Evolutionary conservation across 352 stramenopile species (phyloP).

Genomic region (Halophytophthora polymorphica): DNA sequence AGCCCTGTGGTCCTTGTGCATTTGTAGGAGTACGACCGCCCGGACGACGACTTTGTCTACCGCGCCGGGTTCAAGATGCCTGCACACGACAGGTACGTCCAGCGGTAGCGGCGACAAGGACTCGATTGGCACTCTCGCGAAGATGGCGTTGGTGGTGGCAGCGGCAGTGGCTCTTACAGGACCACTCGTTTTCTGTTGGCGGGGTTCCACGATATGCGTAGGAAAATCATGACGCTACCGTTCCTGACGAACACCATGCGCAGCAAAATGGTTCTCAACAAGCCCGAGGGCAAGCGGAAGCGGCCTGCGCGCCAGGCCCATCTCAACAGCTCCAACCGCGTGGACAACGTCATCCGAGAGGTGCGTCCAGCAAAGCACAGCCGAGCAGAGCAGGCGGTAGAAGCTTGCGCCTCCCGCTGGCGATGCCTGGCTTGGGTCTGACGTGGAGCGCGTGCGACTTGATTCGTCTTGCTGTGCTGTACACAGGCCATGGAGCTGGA

Average conservation of each 20-base stretch:
- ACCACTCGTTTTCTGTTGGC: conserved; percentile 3
- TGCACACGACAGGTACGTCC: conserved; percentile 56
- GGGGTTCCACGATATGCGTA: conserved; percentile 5
- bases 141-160: too few relatives aligned
- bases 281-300: conserved; percentile 63
- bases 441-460: neutral
- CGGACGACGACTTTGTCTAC: conserved; percentile 77
- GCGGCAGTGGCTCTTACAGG: too few relatives aligned
- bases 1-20: too few relatives aligned
- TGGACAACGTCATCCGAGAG: conserved; percentile 70
- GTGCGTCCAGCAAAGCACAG: conserved; percentile 18
- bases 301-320: conserved; percentile 39
- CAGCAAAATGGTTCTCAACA: conserved; percentile 68
- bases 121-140: too few relatives aligned
- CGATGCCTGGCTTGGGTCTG: neutral
- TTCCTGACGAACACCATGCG: conserved; percentile 65
- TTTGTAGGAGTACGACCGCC: conserved; percentile 54
- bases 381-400: too few relatives aligned
- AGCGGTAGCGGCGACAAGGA: too few relatives aligned
- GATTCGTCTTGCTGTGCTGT: neutral
- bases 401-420: neutral
- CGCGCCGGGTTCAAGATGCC: conserved; percentile 84
- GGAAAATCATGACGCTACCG: conserved; percentile 70
- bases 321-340: conserved; percentile 35
- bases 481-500: conserved; percentile 68